phyloP scores from a whole-genome alignment of 805 yeast species.

The Kodamaea restingae region DNA sequence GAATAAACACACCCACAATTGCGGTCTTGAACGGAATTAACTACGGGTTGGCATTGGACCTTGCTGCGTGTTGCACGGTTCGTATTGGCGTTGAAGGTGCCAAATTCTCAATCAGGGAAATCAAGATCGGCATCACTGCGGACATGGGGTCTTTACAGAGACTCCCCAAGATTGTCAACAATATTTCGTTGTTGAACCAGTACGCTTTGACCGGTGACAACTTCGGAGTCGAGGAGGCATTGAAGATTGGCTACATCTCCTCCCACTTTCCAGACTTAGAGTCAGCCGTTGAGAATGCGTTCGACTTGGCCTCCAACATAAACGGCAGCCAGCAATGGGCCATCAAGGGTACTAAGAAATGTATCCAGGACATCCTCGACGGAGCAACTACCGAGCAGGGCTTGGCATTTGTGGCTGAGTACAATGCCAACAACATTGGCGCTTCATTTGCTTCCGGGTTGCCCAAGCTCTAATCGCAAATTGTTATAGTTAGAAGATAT shows the following conservation, averaged over 20 bases:
- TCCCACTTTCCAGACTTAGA: constrained; percentile 42
- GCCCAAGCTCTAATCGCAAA: constrained; percentile 4
- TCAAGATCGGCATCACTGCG: constrained; percentile 70
- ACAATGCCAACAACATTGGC: constrained; percentile 39
- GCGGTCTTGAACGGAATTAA: constrained; percentile 61
- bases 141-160: constrained; percentile 78
- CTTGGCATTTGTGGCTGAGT: constrained; percentile 49
- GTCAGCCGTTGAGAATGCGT: constrained; percentile 48
- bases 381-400: constrained; percentile 44
- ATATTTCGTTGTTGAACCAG: constrained; percentile 55
- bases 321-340: constrained; percentile 53
- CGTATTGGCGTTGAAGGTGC: constrained; percentile 53
- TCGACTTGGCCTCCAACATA: constrained; percentile 46
- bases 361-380: constrained; percentile 40
- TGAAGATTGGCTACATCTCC: constrained; percentile 51
- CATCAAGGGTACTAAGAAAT: constrained; percentile 57
- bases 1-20: constrained; percentile 58
- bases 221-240: constrained; percentile 55
- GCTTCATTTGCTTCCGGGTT: constrained; percentile 2
- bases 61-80: constrained; percentile 54
- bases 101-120: constrained; percentile 59
- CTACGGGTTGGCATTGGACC: constrained; percentile 67
- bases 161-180: constrained; percentile 49
- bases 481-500: too few relatives aligned
- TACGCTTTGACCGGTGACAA: constrained; percentile 58